A percentile compares a stretch with the other conserved stretches of the same genome.
Evolutionary conservation across 2,329 filamentous ascomycete species (phyloP).

Genomic region (Didymella lethalis): DNA sequence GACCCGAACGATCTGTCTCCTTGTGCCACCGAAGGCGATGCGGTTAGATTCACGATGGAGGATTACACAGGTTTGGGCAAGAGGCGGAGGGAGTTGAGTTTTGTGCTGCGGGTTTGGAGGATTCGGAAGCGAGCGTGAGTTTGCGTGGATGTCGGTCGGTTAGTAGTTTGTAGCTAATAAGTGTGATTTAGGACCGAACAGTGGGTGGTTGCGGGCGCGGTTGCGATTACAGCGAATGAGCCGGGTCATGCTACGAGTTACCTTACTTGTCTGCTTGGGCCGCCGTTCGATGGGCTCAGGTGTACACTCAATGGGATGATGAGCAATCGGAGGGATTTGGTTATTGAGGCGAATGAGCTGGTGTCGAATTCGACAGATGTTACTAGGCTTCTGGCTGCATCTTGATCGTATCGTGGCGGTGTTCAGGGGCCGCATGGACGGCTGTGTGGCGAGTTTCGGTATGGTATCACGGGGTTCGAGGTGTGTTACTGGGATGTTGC

Average conservation of each 20-base stretch:
- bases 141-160: too few relatives aligned
- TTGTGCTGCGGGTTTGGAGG: conserved; percentile 3
- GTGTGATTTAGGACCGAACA: neutral
- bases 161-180: neutral
- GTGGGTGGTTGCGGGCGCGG: conserved; percentile 6
- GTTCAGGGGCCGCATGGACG: neutral
- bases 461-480: conserved; percentile 3
- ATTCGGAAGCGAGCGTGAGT: conserved; percentile 2
- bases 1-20: neutral
- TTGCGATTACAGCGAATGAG: conserved; percentile 28
- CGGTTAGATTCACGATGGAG: conserved; percentile 21
- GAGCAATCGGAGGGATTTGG: conserved; percentile 19
- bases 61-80: neutral
- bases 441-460: neutral
- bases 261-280: conserved; percentile 26
- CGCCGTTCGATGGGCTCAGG: conserved; percentile 28
- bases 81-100: conserved; percentile 10
- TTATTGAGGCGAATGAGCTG: neutral
- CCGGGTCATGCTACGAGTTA: conserved; percentile 22
- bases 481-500: neutral
- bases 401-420: neutral
- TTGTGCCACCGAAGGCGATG: conserved; percentile 3
- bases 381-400: neutral
- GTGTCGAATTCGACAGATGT: neutral
- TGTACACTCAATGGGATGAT: conserved; percentile 24